These are phyloP conservation scores for Metarhizium album DNA, from an alignment of 2,329 filamentous ascomycete species.

Conservation along the genomic window DNA sequence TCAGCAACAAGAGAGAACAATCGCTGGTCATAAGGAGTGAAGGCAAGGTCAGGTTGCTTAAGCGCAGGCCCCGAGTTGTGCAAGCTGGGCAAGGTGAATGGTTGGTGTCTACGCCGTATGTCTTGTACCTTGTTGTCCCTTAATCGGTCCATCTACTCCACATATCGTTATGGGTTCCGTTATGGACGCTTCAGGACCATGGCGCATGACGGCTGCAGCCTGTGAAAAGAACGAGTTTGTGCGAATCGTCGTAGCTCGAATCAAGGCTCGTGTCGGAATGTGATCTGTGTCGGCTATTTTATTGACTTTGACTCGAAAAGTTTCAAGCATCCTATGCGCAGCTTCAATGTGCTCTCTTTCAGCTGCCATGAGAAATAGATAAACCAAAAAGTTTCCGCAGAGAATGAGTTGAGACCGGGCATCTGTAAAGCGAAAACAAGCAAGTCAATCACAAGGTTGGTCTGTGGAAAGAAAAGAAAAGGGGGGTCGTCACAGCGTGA, in stretches of 20 bases:
- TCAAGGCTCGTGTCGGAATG: conserved; percentile 18
- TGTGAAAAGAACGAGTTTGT: conserved; percentile 31
- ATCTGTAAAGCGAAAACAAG: conserved; percentile 10
- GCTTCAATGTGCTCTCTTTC: conserved; percentile 21
- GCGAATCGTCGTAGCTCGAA: conserved; percentile 25
- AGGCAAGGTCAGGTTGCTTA: not conserved
- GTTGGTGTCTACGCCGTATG: not conserved
- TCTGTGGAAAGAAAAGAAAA: too few species aligned
- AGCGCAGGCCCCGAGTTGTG: not conserved
- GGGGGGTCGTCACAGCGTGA: too few species aligned
- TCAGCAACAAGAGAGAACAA: not conserved
- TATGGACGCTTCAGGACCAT: conserved; percentile 10
- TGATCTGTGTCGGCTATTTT: conserved; percentile 21
- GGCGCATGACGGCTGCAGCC: conserved; percentile 18
- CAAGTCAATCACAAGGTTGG: not conserved
- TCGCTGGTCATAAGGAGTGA: not conserved
- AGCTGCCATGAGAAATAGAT: conserved; percentile 33
- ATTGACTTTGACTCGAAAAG: conserved; percentile 26
- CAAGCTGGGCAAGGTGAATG: not conserved
- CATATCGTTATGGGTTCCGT: conserved; percentile 7
- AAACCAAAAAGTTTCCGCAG: conserved; percentile 37
- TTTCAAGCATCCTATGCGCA: conserved; percentile 25
- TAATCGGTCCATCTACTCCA: conserved; percentile 4
- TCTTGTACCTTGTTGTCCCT: not conserved
- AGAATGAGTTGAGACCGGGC: conserved; percentile 33